Percentiles rank a stretch among this genome's conserved stretches.
phyloP scores from a whole-genome alignment of 108 stramenopile species.

The Nitzschia sp. region DNA sequence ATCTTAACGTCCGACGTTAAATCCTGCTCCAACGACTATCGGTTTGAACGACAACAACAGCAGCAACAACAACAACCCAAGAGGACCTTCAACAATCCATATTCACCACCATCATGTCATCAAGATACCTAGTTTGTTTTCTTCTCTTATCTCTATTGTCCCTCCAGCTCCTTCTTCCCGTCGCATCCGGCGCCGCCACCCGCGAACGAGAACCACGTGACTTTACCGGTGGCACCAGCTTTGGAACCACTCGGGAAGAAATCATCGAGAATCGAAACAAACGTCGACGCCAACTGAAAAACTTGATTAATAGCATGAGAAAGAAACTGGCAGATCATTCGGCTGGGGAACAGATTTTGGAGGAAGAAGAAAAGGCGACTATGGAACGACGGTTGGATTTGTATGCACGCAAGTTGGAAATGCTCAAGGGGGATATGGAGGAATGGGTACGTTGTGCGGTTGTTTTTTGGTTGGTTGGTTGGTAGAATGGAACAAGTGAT shows the following conservation, averaged over 20 bases:
- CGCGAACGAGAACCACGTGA: constrained; percentile 10
- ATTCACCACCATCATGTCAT: too few relatives aligned
- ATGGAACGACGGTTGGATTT: constrained; percentile 22
- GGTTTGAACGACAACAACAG: too few relatives aligned
- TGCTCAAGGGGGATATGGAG: constrained; percentile 24
- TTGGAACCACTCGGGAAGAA: constrained; percentile 27
- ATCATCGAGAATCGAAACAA: constrained; percentile 27
- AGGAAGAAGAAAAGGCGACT: constrained; percentile 14
- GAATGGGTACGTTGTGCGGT: constrained; percentile 21
- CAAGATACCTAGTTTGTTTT: too few relatives aligned
- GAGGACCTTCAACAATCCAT: too few relatives aligned
- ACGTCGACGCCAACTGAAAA: constrained; percentile 22
- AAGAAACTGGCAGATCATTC: constrained; percentile 35
- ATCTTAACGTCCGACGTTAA: too few relatives aligned
- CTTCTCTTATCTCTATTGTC: too few relatives aligned
- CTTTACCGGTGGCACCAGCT: constrained; percentile 15
- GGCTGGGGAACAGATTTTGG: constrained; percentile 22
- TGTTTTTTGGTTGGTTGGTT: neutral
- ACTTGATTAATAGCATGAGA: constrained; percentile 17
- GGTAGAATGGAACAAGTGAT: too few relatives aligned
- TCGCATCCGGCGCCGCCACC: too few relatives aligned
- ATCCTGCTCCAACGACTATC: too few relatives aligned
- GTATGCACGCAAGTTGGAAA: constrained; percentile 25
- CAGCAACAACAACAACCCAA: too few relatives aligned
- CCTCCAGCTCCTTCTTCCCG: too few relatives aligned